Evolutionary conservation across 768 basidiomycete species (phyloP), one percentile per base, ranked within the genome.

Genomic region (Tylopilus vinaceipallidus): DNA sequence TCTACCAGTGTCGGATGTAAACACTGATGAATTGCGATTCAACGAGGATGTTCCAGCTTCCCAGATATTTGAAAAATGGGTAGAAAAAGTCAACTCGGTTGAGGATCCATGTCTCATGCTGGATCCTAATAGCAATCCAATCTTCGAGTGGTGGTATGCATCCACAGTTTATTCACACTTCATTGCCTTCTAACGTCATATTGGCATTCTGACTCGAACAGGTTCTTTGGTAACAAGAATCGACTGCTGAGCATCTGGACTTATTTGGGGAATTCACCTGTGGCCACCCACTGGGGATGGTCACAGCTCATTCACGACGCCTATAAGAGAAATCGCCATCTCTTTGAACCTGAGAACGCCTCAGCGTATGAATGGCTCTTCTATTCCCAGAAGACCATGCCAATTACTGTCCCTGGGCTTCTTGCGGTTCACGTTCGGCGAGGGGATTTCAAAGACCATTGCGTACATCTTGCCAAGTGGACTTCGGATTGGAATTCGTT

Each of bases 391-490:
- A 52, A 60, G 43, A 41, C 27, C 14, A 47, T 53, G 20, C 46
- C 42, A 9, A 6, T 48, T 3, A 55, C 61, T 6, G 63, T 76
- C 27, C 55, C 70, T 0, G 75, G 79, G 16, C 66, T 79, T 1
- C 66, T 81, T 5, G 80, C 74, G 4, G 56, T 81, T 9, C 80
- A 81, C 55, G 61, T 81, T 40, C 77, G 79, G 1, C 67, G 79
- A 26, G 79, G 80, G 11, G 79, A 80, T 59, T 81, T 71, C 54
- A 36, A 68, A 30, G 52, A 65, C 4, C 79, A 81, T 58, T 82
- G 80, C 61, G 41, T 48, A 6, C 50, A 64, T 45, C 68, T 81
- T 30, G 66, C 65, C 2, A 51, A 63, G 44, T 71, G 68, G 62
- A 43, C 45, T 6, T 56, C 72, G 4, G 60, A 62, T 2, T 79